Base-by-base conservation (phyloP, 2,329 filamentous ascomycete species). In the Cercospora berteroae region DNA sequence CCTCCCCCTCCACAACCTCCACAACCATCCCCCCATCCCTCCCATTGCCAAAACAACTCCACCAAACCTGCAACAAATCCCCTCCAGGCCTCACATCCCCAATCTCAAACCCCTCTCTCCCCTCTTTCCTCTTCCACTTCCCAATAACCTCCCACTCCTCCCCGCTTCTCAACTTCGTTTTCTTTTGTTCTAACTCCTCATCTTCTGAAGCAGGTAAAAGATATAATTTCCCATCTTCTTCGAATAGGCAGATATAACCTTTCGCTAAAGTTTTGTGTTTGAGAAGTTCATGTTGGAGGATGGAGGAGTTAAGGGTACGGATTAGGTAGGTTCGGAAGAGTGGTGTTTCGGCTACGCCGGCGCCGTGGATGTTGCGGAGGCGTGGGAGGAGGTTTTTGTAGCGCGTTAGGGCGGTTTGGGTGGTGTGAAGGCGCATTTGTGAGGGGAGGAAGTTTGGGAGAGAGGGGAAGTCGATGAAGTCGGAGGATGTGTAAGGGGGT, bases 91-190 rank as follows among this genome's bases (percentile, higher is more conserved):
- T 31, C 27, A 33, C 18, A 29, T 31, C 27, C 25, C 55, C 27
- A 0, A 27, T 2, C 27, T 25, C 18, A 29, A 29, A 29, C 7
- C 23, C 25, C 27, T 57, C 25, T 8, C 29, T 33, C 10, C 48
- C 25, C 16, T 27, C 25, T 20, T 9, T 12, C 16, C 27, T 33
- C 55, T 25, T 18, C 55, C 55, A 57, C 55, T 57, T 57, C 55
- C 55, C 55, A 33, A 57, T 57, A 9, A 57, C 55, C 8, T 57
- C 55, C 55, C 55, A 57, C 55, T 57, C 55, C 27, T 57, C 27
- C 8, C 55, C 55, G 2, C 8, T 12, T 1, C 55, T 29, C 25
- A 31, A 57, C 16, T n/a, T 8, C 27, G 25, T 29, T n/a, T 33
- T 57, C 2, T 31, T 57, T n/a, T n/a, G 29, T 20, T 27, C 27